Evolutionary conservation across 345 rosid genomes (phyloP), one percentile per base, ranked within the genome.

Genomic region (Arabis alpina): DNA sequence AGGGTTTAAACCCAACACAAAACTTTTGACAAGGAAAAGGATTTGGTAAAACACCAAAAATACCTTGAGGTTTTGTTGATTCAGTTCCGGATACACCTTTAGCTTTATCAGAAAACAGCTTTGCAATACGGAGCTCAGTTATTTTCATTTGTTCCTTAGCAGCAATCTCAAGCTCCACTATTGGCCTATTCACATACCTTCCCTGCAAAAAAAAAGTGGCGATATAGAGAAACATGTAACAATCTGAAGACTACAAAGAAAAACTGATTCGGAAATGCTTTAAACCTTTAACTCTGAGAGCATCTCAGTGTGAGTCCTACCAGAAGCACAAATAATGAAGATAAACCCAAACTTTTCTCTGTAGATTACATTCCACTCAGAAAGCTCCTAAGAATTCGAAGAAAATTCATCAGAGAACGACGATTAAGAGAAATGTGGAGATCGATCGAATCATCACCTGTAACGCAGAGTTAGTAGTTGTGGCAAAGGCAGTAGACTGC

Each of bases 111-210:
- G 85, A 70, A 73, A 91, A 81, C 45, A 94, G 87, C 77, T 91
- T 94, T 49, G 82, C 86, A 10, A 94, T 87, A 28, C 97, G 93
- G 54, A 89, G 80, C 81, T 94, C 95, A 24, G 81, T 91, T 69
- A 94, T 23, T 76, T 91, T 86, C 99, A 91, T 88, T 74, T 91
- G 99, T 78, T 91, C 95, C 68, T 78, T 82, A 39, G 99, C 96
- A 58, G 95, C 97, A 76, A 76, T 80, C 83, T 91, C 97, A 41
- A 91, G 81, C 78, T 94, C 97, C 16, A 83, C 68, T 47, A 94
- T 79, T 10, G 96, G 96, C 79, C 88, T 85, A 71, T 89, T 94
- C 39, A 67, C 58, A 76, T 83, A 91, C 65, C 99, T 81, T 58
- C 75, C 88, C 99, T 93, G 80, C 13, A 76, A 76, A 36, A 47